Evolutionary conservation across 371 early-diverging fungal genomes (phyloP), one percentile per base, ranked within the genome.

Genomic region (Apophysomyces sp.): DNA sequence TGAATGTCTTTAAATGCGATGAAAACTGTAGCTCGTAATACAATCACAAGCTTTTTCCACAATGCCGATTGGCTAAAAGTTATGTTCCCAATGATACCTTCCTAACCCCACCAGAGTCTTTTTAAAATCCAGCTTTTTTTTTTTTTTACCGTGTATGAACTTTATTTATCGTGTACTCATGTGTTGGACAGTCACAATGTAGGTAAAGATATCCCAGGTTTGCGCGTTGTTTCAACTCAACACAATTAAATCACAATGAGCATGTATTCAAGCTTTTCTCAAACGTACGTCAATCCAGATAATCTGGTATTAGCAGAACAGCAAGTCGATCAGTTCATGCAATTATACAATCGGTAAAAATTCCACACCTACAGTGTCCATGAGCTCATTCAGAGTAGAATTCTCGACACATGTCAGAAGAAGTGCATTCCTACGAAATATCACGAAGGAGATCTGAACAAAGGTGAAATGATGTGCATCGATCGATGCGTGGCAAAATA

Each of bases 381-480:
- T 41, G 16, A 7, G 21, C 8, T 21, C 21, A 44, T 44, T 44
- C 16, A 21, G n/a, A 9, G 21, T 64, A 93, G 95, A 61, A 86
- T 97, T 57, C 83, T 87, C 60, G 82, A 85, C 29, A 77, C 87
- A n/a, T 98, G 98, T 84, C 89, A 91, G 74, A 70, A 78, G 30
- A 97, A 98, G 70, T 98, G 98, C 78, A 91, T 98, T 49, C 86
- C 90, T 18, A 78, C 82, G 55, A 81, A 85, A 49, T 96, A 98
- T 68, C 83, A 78, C 54, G 95, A 96, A 65, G 89, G 84, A 27
- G 95, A 95, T 62, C 81, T 98, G 63, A 92, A 92, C 73, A 98
- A 98, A 80, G 98, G 97, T 55, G 97, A 98, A 78, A 89, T 92
- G 12, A 94, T 95, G 29, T 98, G 98, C 79, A 82, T 94, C 32